These are phyloP conservation scores for Lanzia echinophila DNA, from an alignment of 2,329 filamentous ascomycete genomes.

Conservation along the genomic window DNA sequence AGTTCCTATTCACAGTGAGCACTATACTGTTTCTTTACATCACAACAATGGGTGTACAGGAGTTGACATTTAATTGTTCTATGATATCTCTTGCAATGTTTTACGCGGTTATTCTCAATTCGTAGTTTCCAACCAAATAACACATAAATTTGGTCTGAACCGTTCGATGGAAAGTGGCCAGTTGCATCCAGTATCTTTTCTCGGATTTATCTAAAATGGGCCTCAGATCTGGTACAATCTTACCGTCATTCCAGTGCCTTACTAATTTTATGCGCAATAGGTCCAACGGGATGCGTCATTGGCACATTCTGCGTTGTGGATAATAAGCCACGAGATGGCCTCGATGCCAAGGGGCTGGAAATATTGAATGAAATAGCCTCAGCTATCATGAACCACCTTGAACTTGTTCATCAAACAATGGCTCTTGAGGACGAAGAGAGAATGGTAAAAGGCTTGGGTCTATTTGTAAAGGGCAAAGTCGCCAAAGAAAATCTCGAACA, in stretches of 20 bases:
- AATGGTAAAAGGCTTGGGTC: slow-evolving; percentile 46
- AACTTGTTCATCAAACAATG: slow-evolving; percentile 44
- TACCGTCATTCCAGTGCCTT: not conserved
- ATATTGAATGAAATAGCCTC: slow-evolving; percentile 50
- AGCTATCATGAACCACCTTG: slow-evolving; percentile 53
- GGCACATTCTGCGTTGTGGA: slow-evolving; percentile 56
- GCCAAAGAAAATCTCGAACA: slow-evolving; percentile 14
- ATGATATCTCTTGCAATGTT: too few species aligned
- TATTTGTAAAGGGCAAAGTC: slow-evolving; percentile 43
- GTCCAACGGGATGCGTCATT: slow-evolving; percentile 37
- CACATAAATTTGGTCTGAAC: too few species aligned
- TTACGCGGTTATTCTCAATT: too few species aligned
- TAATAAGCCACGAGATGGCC: slow-evolving; percentile 41
- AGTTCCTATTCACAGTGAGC: slow-evolving; percentile 19
- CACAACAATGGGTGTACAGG: too few species aligned
- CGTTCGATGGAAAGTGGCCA: too few species aligned
- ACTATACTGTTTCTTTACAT: not conserved
- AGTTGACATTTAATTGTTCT: too few species aligned
- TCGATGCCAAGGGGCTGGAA: slow-evolving; percentile 40
- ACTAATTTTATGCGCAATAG: not conserved
- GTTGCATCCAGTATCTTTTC: too few species aligned
- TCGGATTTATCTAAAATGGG: not conserved
- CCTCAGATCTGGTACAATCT: not conserved
- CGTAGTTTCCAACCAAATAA: too few species aligned
- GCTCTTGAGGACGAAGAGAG: slow-evolving; percentile 44